Conservation (phyloP, 2,329 filamentous ascomycete genomes). For the Scedosporium minutisporum region DNA sequence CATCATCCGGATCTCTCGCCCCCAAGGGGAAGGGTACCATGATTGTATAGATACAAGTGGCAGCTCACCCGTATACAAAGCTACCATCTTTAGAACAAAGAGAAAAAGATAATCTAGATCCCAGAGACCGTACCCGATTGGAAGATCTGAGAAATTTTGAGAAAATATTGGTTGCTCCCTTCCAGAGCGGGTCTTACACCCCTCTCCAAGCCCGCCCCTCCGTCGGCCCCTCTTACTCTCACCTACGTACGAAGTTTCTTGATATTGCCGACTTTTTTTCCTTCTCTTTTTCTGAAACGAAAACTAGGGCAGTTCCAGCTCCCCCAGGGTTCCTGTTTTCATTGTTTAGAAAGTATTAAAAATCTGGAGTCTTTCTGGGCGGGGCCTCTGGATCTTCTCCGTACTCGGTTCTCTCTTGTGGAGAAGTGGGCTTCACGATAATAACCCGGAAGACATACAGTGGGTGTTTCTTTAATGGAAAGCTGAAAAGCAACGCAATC, state of each 20-base stretch:
- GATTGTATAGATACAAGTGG: neutral
- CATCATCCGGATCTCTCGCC: neutral
- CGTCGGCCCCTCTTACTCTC: neutral
- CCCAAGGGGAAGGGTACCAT: neutral
- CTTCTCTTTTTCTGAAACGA: too few species aligned
- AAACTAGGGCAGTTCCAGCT: too few species aligned
- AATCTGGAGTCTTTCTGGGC: too few species aligned
- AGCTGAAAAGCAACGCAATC: neutral
- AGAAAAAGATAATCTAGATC: neutral
- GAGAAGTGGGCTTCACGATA: constrained; percentile 2
- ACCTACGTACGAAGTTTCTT: too few species aligned
- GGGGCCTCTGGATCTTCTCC: too few species aligned
- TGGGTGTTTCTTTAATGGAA: neutral
- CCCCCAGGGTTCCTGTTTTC: too few species aligned
- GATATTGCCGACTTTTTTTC: too few species aligned
- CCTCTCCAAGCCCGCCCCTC: neutral
- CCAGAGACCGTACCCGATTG: constrained; percentile 3
- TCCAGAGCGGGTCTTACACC: neutral
- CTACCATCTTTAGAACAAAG: neutral
- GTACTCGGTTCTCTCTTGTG: neutral
- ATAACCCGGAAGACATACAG: neutral
- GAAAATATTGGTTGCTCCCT: neutral
- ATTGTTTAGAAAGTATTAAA: too few species aligned
- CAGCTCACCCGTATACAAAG: neutral
- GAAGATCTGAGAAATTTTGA: neutral